Evolutionary conservation across 139 green algal species (phyloP).

Genomic region (Yamagishiella unicocca): DNA sequence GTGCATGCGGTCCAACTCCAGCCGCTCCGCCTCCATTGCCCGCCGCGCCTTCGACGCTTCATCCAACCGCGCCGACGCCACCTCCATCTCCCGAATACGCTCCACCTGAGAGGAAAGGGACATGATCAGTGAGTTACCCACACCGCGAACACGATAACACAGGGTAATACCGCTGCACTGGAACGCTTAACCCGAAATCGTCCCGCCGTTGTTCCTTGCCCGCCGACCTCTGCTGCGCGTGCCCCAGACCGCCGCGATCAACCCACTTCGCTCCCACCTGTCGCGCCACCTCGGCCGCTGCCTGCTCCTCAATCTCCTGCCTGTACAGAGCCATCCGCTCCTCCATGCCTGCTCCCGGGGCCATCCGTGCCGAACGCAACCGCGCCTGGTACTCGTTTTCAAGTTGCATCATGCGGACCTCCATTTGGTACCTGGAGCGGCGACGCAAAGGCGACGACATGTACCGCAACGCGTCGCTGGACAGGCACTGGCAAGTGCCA

Average conservation of each 20-base stretch:
- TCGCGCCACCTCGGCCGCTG: conserved; percentile 53
- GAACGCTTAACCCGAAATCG: no score
- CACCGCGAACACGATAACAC: no score
- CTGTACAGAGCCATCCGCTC: conserved; percentile 66
- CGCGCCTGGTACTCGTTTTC: conserved; percentile 57
- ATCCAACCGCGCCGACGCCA: conserved; percentile 63
- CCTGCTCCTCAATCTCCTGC: conserved; percentile 66
- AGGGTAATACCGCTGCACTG: no score
- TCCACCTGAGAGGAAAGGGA: conserved; percentile 49
- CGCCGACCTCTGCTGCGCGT: no score
- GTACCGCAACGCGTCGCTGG: no score
- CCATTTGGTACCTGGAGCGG: conserved; percentile 47
- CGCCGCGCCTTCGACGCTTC: conserved; percentile 65
- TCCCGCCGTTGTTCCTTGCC: no score
- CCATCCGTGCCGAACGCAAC: conserved; percentile 9
- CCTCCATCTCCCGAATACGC: conserved; percentile 72
- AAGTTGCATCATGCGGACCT: conserved; percentile 62
- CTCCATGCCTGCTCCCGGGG: conserved; percentile 45
- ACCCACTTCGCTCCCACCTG: conserved; percentile 36
- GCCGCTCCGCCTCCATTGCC: conserved; percentile 51
- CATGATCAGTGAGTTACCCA: background rate
- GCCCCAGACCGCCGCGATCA: no score
- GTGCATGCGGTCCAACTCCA: conserved; percentile 69
- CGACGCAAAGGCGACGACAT: no score
- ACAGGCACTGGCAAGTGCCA: no score